Percentiles rank a stretch among this genome's conserved stretches.
These are phyloP conservation scores for Cicer yamashitae DNA, from an alignment of 306 rosid species.

Conservation along the genomic window DNA sequence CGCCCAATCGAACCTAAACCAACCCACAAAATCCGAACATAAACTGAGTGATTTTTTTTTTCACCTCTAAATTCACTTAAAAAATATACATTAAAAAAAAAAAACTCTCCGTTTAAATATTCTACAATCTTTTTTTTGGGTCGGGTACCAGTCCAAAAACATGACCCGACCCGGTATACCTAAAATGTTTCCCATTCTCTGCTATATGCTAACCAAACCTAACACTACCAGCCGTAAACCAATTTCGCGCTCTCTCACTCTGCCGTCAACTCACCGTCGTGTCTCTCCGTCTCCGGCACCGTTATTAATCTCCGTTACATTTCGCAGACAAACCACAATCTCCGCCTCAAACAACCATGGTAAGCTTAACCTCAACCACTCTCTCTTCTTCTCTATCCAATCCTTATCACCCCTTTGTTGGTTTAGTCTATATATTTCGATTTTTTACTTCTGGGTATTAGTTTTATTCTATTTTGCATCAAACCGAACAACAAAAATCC, in stretches of 20 bases:
- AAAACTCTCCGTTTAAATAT: too few relatives aligned
- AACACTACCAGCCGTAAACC: background rate
- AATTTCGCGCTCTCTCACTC: background rate
- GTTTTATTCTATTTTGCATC: background rate
- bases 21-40: background rate
- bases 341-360: constrained; percentile 24
- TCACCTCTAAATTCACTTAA: too few relatives aligned
- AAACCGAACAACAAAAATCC: constrained; percentile 6
- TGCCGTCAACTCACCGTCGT: background rate
- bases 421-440: background rate
- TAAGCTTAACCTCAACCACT: background rate
- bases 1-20: background rate
- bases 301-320: background rate
- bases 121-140: background rate
- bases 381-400: background rate
- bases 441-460: constrained; percentile 1
- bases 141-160: background rate
- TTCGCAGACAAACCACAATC: background rate
- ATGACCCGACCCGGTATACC: background rate
- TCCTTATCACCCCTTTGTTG: background rate
- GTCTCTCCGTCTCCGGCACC: background rate
- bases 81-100: too few relatives aligned
- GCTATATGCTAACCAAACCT: background rate
- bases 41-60: too few relatives aligned
- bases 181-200: background rate